phyloP scores from a whole-genome alignment of 306 rosid genomes.

The Clitoria ternatea region DNA sequence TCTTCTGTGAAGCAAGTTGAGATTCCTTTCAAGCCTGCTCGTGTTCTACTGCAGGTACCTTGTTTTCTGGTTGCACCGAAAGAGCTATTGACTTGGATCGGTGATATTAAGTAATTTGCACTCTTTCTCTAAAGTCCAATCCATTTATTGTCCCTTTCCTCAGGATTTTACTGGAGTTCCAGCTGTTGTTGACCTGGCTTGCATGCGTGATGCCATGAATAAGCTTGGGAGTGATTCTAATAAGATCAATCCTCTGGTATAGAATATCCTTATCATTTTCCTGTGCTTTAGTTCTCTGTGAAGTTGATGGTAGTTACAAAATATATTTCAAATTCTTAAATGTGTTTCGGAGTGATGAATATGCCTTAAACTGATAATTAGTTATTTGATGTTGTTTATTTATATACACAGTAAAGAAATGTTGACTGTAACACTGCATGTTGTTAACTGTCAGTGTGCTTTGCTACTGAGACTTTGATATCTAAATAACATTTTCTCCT shows the following conservation, averaged over 20 bases:
- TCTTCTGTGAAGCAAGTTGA: constrained; percentile 79
- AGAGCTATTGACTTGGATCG: background rate
- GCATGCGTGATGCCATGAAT: constrained; percentile 99
- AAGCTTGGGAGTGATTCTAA: constrained; percentile 91
- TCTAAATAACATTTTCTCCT: background rate
- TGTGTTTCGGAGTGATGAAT: background rate
- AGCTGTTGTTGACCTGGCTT: constrained; percentile 95
- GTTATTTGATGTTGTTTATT: background rate
- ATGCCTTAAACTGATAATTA: background rate
- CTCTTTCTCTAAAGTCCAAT: constrained; percentile 14
- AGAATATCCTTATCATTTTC: constrained; percentile 15
- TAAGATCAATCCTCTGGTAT: constrained; percentile 93
- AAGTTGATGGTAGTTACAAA: background rate
- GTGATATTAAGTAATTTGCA: background rate
- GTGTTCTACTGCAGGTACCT: constrained; percentile 93
- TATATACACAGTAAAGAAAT: background rate
- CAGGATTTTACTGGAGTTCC: constrained; percentile 99
- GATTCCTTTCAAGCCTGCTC: constrained; percentile 99
- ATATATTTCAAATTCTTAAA: background rate
- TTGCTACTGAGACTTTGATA: background rate
- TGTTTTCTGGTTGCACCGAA: background rate
- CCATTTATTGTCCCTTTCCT: background rate
- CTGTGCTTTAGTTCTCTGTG: background rate
- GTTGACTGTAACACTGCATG: background rate
- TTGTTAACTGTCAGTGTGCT: background rate